Evolutionary conservation across 371 early-diverging fungal species (phyloP), one percentile per base, ranked within the genome.

Genomic region (Mucor racemosus): DNA sequence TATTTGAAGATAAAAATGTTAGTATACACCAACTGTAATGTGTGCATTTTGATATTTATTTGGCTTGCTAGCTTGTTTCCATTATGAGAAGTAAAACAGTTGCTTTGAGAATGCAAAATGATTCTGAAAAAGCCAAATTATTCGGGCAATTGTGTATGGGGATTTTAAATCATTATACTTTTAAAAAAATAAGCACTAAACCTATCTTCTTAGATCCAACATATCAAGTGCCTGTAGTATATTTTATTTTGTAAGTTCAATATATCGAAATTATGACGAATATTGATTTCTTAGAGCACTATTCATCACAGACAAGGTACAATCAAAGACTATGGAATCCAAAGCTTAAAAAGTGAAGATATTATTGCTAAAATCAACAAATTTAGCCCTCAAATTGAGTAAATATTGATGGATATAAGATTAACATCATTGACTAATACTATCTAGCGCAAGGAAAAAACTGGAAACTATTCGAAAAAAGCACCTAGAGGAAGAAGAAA

Each of bases 121-220:
- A 62, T 46, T 67, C 68, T 26, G 34, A 61, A 14, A 17, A 67
- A 11, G 68, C 68, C 11, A 58, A 46, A 7, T 19, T 67, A 40
- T 67, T 67, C 50, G 58, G 13, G 39, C 62, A 67, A 39, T 56
- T 67, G 15, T 67, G 60, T 61, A 55, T 61, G 44, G n/a, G n/a
- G 6, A n/a, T 10, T 6, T 44, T 5, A 6, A 44, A 15, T 26
- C 26, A 26, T 26, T 26, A 26, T 26, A 1, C 3, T 26, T 26
- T 3, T 26, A 1, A 26, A 26, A 26, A 26, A 26, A 1, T 38
- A 13, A 48, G 10, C 1, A 39, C 3, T 34, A 0, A 21, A 36
- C 17, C 17, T 40, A 0, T 44, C 11, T 21, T 15, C 19, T 10
- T 53, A 68, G 68, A 68, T 35, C 68, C 68, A 34, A 58, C 58